phyloP scores from a whole-genome alignment of 108 stramenopile species.

The Conticribra weissflogii region DNA sequence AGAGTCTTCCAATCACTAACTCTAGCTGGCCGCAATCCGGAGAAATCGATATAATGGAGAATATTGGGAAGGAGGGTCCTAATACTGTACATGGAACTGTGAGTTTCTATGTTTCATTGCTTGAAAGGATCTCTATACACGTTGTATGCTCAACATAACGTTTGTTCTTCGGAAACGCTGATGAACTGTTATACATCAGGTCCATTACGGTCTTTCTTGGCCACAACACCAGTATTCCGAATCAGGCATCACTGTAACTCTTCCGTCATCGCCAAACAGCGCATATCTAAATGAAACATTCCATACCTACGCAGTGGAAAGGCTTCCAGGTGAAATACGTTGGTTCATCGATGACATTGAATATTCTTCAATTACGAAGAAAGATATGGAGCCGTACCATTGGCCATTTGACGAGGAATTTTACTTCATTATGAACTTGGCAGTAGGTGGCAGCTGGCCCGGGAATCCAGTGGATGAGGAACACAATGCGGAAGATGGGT shows the following conservation, averaged over 20 bases:
- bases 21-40: slow-evolving; percentile 34
- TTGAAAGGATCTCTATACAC: no score
- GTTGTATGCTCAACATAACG: no score
- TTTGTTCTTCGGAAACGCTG: no score
- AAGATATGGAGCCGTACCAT: slow-evolving; percentile 41
- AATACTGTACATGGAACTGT: slow-evolving; percentile 37
- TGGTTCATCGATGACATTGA: slow-evolving; percentile 46
- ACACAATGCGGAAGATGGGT: not conserved
- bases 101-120: not conserved
- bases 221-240: slow-evolving; percentile 25
- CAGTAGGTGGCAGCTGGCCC: slow-evolving; percentile 56
- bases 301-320: slow-evolving; percentile 33
- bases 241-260: slow-evolving; percentile 21
- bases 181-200: no score
- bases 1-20: no score
- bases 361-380: slow-evolving; percentile 23
- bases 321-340: slow-evolving; percentile 8
- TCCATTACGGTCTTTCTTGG: slow-evolving; percentile 41
- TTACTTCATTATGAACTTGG: slow-evolving; percentile 52
- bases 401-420: slow-evolving; percentile 57
- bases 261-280: not conserved
- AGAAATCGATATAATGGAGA: slow-evolving; percentile 72
- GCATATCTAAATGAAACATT: slow-evolving; percentile 33
- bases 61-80: slow-evolving; percentile 44
- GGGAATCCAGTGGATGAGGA: slow-evolving; percentile 39